Conservation (phyloP, 495 filamentous ascomycete genomes). For the Tuber microsphaerosporum region DNA sequence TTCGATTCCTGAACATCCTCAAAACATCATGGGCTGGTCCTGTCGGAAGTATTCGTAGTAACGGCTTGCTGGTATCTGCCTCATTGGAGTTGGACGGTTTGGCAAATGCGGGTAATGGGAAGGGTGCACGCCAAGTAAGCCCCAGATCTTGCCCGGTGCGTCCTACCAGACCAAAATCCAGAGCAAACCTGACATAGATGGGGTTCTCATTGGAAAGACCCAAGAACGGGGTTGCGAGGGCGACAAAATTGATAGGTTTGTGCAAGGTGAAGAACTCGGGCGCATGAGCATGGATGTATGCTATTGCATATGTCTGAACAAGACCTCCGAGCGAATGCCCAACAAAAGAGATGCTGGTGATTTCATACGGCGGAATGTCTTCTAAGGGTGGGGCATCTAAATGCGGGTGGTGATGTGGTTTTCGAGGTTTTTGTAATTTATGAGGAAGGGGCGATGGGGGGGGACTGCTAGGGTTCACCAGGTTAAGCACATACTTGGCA, state of each 20-base stretch:
- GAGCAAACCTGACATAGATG: slow-evolving; percentile 89
- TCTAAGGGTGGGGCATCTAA: slow-evolving; percentile 16
- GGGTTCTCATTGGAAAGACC: slow-evolving; percentile 97
- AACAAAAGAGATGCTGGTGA: slow-evolving; percentile 93
- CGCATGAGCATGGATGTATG: slow-evolving; percentile 94
- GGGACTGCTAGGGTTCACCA: slow-evolving; percentile 89
- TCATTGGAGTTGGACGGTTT: slow-evolving; percentile 18
- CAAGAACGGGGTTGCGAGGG: slow-evolving; percentile 82
- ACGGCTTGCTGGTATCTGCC: slow-evolving; percentile 58
- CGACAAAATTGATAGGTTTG: slow-evolving; percentile 84
- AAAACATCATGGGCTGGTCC: slow-evolving; percentile 85
- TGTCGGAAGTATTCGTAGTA: slow-evolving; percentile 82
- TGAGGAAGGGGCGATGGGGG: slow-evolving; percentile 58
- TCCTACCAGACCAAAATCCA: slow-evolving; percentile 92
- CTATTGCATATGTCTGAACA: slow-evolving; percentile 89
- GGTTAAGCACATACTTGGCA: slow-evolving; percentile 77
- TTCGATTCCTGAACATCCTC: slow-evolving; percentile 80
- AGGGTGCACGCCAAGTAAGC: slow-evolving; percentile 86
- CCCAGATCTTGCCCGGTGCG: slow-evolving; percentile 91
- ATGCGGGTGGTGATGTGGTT: slow-evolving; percentile 36
- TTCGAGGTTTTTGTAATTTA: slow-evolving; percentile 35
- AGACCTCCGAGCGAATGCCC: slow-evolving; percentile 88
- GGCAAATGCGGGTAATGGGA: slow-evolving; percentile 34
- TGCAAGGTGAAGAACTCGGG: slow-evolving; percentile 84
- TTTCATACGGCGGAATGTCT: slow-evolving; percentile 63